Percentiles rank a stretch among this genome's conserved stretches.
Evolutionary conservation across 1,284 basidiomycete genomes (phyloP).

Genomic region (Sanguinoderma infundibulare): DNA sequence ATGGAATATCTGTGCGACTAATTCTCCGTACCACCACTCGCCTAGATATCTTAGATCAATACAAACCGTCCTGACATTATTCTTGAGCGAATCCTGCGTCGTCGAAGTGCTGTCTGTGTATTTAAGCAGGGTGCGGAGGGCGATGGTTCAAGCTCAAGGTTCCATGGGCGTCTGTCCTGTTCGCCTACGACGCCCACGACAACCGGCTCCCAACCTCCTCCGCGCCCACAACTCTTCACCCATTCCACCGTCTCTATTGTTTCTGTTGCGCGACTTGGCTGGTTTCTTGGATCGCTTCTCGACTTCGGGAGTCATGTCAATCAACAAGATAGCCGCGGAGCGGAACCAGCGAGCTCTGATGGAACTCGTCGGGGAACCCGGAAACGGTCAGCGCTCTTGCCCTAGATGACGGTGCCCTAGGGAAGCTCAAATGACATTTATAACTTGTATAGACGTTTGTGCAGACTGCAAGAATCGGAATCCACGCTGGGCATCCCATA

Average conservation of each 20-base stretch:
- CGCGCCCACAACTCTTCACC: background rate
- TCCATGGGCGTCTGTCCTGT: too few relatives aligned
- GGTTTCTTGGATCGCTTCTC: background rate
- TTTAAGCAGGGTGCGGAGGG: background rate
- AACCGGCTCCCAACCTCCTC: background rate
- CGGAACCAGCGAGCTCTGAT: slow-evolving; percentile 70
- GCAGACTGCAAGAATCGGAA: slow-evolving; percentile 82
- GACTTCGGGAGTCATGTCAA: background rate
- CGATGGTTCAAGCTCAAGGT: too few relatives aligned
- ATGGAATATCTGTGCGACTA: too few relatives aligned
- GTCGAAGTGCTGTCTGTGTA: too few relatives aligned
- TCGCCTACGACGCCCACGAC: background rate
- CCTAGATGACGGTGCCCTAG: slow-evolving; percentile 19
- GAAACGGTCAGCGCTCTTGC: slow-evolving; percentile 64
- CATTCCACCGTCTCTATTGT: background rate
- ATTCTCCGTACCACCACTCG: too few relatives aligned
- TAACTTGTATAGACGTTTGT: slow-evolving; percentile 61
- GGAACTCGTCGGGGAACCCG: slow-evolving; percentile 70
- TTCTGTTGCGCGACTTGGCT: too few relatives aligned
- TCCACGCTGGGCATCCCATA: slow-evolving; percentile 85
- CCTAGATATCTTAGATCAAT: too few relatives aligned
- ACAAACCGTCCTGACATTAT: too few relatives aligned
- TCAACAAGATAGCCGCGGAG: slow-evolving; percentile 65
- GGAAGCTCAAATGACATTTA: background rate
- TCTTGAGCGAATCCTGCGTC: too few relatives aligned